phyloP scores from a whole-genome alignment of 2,329 filamentous ascomycete genomes.

The Blastomyces gilchristii region DNA sequence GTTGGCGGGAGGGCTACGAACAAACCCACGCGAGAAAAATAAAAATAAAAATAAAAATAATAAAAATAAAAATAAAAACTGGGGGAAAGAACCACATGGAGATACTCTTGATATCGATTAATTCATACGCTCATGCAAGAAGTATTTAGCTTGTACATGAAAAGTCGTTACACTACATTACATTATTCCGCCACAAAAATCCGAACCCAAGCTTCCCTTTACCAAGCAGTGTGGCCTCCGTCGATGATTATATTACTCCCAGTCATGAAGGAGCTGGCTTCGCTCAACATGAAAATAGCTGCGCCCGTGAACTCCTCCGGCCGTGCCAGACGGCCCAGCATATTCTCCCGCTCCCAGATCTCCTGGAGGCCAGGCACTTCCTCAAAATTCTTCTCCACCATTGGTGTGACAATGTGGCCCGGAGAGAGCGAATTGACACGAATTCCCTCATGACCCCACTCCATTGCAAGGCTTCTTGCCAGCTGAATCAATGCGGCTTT shows the following conservation, averaged over 20 bases:
- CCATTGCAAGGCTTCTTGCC: slow-evolving; percentile 42
- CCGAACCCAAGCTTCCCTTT: not conserved
- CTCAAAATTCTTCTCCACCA: slow-evolving; percentile 72
- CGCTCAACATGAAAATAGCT: slow-evolving; percentile 56
- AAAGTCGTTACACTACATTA: not conserved
- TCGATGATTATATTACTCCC: slow-evolving; percentile 60
- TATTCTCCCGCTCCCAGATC: slow-evolving; percentile 38
- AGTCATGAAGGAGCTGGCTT: slow-evolving; percentile 61
- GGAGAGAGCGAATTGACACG: slow-evolving; percentile 46
- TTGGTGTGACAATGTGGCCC: slow-evolving; percentile 52
- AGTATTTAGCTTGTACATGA: not conserved
- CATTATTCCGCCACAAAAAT: not conserved
- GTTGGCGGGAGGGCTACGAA: not conserved
- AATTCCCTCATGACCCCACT: slow-evolving; percentile 43
- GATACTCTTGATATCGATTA: not conserved
- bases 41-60: too few relatives aligned
- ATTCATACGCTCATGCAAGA: not conserved
- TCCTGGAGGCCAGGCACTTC: slow-evolving; percentile 49
- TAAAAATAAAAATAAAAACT: too few relatives aligned
- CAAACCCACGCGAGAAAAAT: not conserved
- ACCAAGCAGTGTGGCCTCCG: slow-evolving; percentile 53
- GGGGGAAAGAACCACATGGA: not conserved
- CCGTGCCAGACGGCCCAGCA: slow-evolving; percentile 45
- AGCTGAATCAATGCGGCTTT: slow-evolving; percentile 47
- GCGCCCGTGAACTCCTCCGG: slow-evolving; percentile 54